phyloP scores from a whole-genome alignment of 371 early-diverging fungal genomes.

The Rhizopus stolonifer region DNA sequence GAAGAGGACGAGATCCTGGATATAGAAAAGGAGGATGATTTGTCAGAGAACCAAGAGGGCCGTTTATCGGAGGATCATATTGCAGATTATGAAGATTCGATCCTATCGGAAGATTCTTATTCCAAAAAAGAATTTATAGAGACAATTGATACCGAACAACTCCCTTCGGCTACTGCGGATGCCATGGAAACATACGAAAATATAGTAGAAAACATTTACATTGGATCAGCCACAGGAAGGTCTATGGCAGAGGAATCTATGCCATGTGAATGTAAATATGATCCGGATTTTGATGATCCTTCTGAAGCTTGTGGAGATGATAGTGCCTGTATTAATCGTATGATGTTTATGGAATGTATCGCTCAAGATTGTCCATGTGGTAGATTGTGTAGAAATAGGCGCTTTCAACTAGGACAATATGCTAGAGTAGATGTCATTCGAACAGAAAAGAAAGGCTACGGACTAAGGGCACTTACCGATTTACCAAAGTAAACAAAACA shows the following conservation, averaged over 20 bases:
- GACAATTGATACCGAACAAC: slow-evolving; percentile 5
- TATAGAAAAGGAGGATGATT: not conserved
- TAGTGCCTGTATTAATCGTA: slow-evolving; percentile 85
- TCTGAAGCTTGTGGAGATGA: slow-evolving; percentile 80
- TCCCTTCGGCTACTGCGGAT: slow-evolving; percentile 39
- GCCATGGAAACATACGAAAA: slow-evolving; percentile 55
- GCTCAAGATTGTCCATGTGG: slow-evolving; percentile 86
- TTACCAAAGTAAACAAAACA: slow-evolving; percentile 53
- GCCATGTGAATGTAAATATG: slow-evolving; percentile 77
- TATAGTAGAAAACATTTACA: slow-evolving; percentile 66
- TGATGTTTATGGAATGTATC: slow-evolving; percentile 88
- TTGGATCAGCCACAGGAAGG: slow-evolving; percentile 65
- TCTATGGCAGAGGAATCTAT: slow-evolving; percentile 72
- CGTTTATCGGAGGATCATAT: not conserved
- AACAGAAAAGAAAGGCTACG: slow-evolving; percentile 89
- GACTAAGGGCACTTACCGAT: slow-evolving; percentile 69
- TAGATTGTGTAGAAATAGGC: slow-evolving; percentile 81
- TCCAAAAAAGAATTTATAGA: not conserved
- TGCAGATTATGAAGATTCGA: not conserved
- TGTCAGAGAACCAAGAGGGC: not conserved
- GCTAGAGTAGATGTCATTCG: slow-evolving; percentile 81
- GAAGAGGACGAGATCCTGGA: slow-evolving; percentile 3
- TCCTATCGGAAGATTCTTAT: not conserved
- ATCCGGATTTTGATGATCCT: slow-evolving; percentile 44
- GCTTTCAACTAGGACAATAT: slow-evolving; percentile 81